Evolutionary conservation across 2,329 filamentous ascomycete species (phyloP).

Genomic region (Dissoconium aciculare): DNA sequence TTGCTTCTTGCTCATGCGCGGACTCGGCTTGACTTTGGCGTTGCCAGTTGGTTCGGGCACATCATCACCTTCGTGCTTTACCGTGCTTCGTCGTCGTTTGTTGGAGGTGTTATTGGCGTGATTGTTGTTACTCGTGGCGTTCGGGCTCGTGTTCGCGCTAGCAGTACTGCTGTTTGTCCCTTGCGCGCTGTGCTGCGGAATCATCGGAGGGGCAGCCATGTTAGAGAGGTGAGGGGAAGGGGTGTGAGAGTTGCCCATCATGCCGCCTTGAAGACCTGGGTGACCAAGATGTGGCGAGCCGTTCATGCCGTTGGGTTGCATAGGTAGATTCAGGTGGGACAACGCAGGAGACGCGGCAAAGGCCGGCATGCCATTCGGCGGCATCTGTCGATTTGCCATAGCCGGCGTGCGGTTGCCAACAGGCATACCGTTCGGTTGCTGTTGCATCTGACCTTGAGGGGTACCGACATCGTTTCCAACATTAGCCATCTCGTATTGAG

Average conservation of each 20-base stretch:
- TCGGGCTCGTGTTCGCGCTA: constrained; percentile 47
- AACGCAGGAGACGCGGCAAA: constrained; percentile 44
- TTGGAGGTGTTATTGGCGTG: constrained; percentile 42
- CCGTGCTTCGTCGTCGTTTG: constrained; percentile 45
- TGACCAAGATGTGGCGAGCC: constrained; percentile 35
- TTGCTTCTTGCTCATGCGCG: constrained; percentile 27
- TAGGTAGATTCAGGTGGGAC: constrained; percentile 38
- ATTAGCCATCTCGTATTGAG: constrained; percentile 27
- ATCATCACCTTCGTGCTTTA: constrained; percentile 45
- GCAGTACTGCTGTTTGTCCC: constrained; percentile 40
- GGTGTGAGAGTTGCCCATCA: constrained; percentile 25
- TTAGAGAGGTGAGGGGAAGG: constrained; percentile 32
- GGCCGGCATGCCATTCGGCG: constrained; percentile 12
- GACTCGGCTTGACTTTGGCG: constrained; percentile 37
- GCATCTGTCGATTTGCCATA: constrained; percentile 23
- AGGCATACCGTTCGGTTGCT: constrained; percentile 27
- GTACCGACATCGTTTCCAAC: constrained; percentile 17
- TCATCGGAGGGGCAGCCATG: constrained; percentile 37
- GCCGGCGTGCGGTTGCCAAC: constrained; percentile 20
- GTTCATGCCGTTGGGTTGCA: constrained; percentile 37
- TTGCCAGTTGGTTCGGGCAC: constrained; percentile 27
- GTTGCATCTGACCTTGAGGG: constrained; percentile 33
- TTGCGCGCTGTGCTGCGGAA: constrained; percentile 42
- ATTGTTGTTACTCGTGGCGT: constrained; percentile 10
- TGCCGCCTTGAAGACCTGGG: constrained; percentile 11